Evolutionary conservation across 1,284 basidiomycete species (phyloP).

Genomic region (Ganoderma resinaceum): DNA sequence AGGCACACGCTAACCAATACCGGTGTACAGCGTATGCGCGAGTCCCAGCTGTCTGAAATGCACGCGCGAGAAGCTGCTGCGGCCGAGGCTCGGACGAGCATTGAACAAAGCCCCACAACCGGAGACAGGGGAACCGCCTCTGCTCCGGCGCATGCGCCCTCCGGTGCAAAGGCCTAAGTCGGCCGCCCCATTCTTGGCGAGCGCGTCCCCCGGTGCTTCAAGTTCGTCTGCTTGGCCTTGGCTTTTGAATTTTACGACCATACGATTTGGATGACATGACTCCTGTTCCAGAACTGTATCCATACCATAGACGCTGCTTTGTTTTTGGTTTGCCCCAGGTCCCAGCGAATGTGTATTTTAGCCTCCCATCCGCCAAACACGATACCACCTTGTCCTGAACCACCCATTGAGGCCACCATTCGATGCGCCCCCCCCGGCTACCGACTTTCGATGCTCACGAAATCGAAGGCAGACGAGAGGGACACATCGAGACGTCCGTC

Average conservation of each 20-base stretch:
- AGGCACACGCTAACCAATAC: background rate
- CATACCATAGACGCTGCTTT: background rate
- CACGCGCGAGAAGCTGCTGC: slow-evolving; percentile 36
- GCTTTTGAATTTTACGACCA: background rate
- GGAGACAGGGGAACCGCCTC: background rate
- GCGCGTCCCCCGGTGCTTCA: background rate
- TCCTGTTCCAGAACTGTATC: background rate
- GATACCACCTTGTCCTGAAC: background rate
- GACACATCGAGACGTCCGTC: too few relatives aligned
- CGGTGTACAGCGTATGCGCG: slow-evolving; percentile 34
- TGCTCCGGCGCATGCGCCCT: background rate
- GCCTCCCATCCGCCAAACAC: background rate
- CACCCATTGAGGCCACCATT: background rate
- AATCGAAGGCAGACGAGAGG: too few relatives aligned
- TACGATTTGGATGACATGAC: background rate
- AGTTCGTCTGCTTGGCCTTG: background rate
- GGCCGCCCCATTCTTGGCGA: background rate
- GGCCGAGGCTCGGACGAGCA: slow-evolving; percentile 20
- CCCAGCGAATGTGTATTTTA: background rate
- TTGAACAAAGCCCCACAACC: slow-evolving; percentile 13
- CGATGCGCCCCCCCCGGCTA: too few relatives aligned
- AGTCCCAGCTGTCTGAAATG: slow-evolving; percentile 38
- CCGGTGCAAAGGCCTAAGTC: background rate
- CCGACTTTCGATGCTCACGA: too few relatives aligned
- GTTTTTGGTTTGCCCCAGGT: background rate